Percentiles rank a stretch among this genome's conserved stretches.
Evolutionary conservation across 192 early-diverging fungal genomes (phyloP).

Genomic region (Coemansia sp.): DNA sequence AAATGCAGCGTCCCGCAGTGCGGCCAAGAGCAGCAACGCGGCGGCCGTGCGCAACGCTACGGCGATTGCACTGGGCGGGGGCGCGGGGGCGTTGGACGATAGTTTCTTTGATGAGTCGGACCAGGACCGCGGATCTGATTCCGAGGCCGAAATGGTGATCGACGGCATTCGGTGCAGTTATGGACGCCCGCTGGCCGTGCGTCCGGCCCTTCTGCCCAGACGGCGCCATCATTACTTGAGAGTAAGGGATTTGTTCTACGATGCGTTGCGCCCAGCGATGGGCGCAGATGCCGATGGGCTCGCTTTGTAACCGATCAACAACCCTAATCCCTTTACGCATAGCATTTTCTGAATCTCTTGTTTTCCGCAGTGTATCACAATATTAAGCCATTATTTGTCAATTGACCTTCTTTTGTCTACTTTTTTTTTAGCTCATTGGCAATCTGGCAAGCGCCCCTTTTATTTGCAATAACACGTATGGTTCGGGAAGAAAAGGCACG

Average conservation of each 20-base stretch:
- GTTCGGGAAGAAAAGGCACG: constrained; percentile 45
- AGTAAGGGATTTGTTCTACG: constrained; percentile 64
- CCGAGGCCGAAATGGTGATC: constrained; percentile 58
- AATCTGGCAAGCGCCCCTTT: not conserved
- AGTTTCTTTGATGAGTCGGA: constrained; percentile 63
- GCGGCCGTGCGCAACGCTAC: constrained; percentile 48
- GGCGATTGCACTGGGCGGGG: constrained; percentile 57
- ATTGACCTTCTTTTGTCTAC: not conserved
- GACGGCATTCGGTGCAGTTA: constrained; percentile 62
- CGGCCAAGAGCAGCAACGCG: constrained; percentile 44
- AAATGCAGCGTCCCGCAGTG: constrained; percentile 43
- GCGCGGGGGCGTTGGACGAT: constrained; percentile 50
- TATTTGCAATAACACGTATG: constrained; percentile 10
- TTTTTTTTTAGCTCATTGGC: not conserved
- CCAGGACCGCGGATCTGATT: constrained; percentile 64
- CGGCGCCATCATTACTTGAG: constrained; percentile 62
- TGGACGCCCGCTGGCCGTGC: constrained; percentile 63
- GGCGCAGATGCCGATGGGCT: constrained; percentile 26
- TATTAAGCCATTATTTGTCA: not conserved
- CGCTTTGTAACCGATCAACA: not conserved
- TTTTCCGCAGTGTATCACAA: not conserved
- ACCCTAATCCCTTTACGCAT: constrained; percentile 2
- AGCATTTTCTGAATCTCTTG: not conserved
- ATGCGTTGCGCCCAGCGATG: constrained; percentile 58
- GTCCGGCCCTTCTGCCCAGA: constrained; percentile 55